Evolutionary conservation across 1,139 yeast species (phyloP), one percentile per base, ranked within the genome.

Genomic region (Blastobotrys persicus): DNA sequence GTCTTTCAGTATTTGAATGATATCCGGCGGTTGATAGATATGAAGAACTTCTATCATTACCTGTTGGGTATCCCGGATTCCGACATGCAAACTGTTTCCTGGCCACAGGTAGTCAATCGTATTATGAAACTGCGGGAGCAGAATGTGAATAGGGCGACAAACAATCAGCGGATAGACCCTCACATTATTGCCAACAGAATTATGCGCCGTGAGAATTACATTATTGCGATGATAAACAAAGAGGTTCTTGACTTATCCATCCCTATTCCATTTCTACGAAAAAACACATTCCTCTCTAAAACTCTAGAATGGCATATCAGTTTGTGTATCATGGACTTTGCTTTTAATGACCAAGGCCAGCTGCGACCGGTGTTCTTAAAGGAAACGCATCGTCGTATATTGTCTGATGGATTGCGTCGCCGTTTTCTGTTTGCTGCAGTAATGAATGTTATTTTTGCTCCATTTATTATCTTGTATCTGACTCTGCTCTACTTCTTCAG

Each of bases 221-320:
- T 88, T 73, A 88, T 92, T 62, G 97, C 97, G 0, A 71, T 92
- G 61, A 81, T 88, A 59, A 91, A 89, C 68, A 87, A 83, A 58
- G 82, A 87, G 55, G 72, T 91, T 0, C 68, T 92, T 39, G 85
- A 87, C 59, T 70, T 88, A 31, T 75, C 84, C 0, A 63, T 85
- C 16, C 75, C 77, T 1, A 7, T 77, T 4, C 85, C 86, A 0
- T 60, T 76, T 3, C 50, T 60, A 31, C 52, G 56, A 5, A 57
- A 60, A 16, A 52, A 56, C 42, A 61, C 65, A 39, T 78, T 85
- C 33, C 69, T 92, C 42, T 91, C 98, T 0, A 83, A 85, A 56
- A 88, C 96, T 1, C 70, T 94, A 56, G 98, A 92, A 62, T 94
- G 98, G 98, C 91, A 91, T 64, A 73, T 92, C 53, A 87, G 88